Evolutionary conservation across 352 stramenopile species (phyloP), one percentile per base, ranked within the genome.

Genomic region (Phytophthora ramorum): DNA sequence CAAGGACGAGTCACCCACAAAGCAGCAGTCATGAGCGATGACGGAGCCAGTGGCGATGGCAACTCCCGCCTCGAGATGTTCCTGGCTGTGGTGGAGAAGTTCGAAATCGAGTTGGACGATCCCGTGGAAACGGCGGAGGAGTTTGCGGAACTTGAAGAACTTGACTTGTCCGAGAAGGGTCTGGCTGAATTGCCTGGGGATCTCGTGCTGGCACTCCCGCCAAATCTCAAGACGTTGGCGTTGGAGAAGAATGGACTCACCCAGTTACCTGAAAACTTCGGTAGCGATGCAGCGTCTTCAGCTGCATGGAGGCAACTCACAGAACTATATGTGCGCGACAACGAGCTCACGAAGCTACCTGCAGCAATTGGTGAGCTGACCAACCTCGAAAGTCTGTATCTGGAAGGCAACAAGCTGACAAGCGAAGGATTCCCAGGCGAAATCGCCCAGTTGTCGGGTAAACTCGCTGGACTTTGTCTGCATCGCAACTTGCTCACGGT

Each of bases 371-470:
- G 79, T 12, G 58, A 88, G 6, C 69, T 94, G 0, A 52, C 68
- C 7, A 74, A 87, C 19, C 78, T 97, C 19, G 87, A 97, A 69
- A 90, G 78, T 51, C 32, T 97, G 13, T 96, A 95, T 26, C 67
- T 97, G 26, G 89, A 97, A 77, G 87, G 95, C 62, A 97, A 97
- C 53, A 71, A 85, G 32, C 57, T 96, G 44, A 90, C 81, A 17
- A 69, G 60, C 8, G 69, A 78, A 3, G 79, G 85, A 6, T 82
- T 97, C 54, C 87, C 87, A 0, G 55, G 79, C 16, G 60, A 63
- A 16, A 75, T 97, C 34, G 69, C 62, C 2, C 60, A 75, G 7
- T 73, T 95, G 1, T 63, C 71, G 4, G 41, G 61, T n/a, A 76
- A 34, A 4, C 46, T 97, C 14, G 71, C 78, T 7, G 87, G 89